Percentiles rank a stretch among this genome's conserved stretches.
Evolutionary conservation across 192 early-diverging fungal species (phyloP).

Genomic region (Linnemannia hyalina): DNA sequence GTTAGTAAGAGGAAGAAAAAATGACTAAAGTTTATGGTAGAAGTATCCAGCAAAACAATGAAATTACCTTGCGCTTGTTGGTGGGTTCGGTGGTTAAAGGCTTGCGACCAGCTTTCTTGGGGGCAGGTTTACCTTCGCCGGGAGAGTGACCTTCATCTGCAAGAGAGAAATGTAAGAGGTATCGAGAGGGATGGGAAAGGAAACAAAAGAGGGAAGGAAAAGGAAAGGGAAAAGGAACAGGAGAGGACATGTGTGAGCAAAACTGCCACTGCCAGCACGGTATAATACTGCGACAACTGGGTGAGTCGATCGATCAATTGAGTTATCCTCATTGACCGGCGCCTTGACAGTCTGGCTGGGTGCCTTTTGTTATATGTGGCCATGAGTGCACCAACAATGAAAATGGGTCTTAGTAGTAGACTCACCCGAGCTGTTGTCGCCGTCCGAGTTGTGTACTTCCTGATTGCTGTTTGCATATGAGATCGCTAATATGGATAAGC

Average conservation of each 20-base stretch:
- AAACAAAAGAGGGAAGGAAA: background rate
- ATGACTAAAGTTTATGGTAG: background rate
- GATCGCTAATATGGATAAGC: background rate
- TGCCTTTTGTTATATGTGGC: background rate
- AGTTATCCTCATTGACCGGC: background rate
- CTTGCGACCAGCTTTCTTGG: slow-evolving; percentile 74
- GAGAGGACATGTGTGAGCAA: background rate
- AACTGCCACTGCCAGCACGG: background rate
- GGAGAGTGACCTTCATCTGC: slow-evolving; percentile 44
- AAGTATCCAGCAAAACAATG: background rate
- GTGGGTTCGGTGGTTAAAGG: slow-evolving; percentile 69
- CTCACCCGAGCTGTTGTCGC: slow-evolving; percentile 49
- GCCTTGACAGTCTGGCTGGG: background rate
- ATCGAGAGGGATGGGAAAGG: background rate
- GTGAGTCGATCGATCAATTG: background rate
- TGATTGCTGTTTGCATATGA: slow-evolving; percentile 4
- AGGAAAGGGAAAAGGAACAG: background rate
- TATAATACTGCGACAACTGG: background rate
- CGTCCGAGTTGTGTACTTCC: slow-evolving; percentile 27
- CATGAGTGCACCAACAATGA: background rate
- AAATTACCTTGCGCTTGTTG: slow-evolving; percentile 52
- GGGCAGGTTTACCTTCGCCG: slow-evolving; percentile 59
- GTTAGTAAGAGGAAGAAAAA: background rate
- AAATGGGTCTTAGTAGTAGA: background rate
- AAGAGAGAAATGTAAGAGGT: background rate